A percentile compares a stretch with the other conserved stretches of the same genome.
These are phyloP conservation scores for Plasmodium knowlesi DNA, from an alignment of 169 alveolate species.

Conservation along the genomic window DNA sequence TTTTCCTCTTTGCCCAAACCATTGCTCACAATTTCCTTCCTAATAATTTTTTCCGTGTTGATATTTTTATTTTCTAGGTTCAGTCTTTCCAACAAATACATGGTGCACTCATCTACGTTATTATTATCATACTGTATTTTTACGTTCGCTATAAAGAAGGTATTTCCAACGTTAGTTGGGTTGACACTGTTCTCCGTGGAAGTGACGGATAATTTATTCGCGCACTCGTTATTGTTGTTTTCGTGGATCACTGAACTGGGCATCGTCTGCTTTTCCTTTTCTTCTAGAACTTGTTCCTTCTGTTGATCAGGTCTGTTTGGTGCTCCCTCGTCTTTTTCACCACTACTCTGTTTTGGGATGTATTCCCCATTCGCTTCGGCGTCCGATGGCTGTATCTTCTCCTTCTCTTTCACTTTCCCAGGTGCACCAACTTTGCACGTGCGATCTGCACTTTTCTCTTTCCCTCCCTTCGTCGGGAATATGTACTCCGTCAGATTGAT, in stretches of 20 bases:
- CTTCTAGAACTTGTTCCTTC: not conserved
- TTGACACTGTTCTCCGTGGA: not conserved
- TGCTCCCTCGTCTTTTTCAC: not conserved
- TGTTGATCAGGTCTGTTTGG: not conserved
- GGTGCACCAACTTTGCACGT: not conserved
- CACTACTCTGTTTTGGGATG: not conserved
- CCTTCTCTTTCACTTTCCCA: not conserved
- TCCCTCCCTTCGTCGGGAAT: not conserved
- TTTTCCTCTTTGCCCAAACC: not conserved
- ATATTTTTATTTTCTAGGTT: slow-evolving; percentile 44
- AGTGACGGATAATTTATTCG: not conserved
- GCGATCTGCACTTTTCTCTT: not conserved
- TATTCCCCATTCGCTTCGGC: not conserved
- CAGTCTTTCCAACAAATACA: slow-evolving; percentile 57
- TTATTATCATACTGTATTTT: slow-evolving; percentile 44
- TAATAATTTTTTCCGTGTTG: slow-evolving; percentile 18
- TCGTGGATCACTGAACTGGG: not conserved
- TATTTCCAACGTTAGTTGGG: not conserved
- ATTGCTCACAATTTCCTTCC: slow-evolving; percentile 23
- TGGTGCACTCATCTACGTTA: slow-evolving; percentile 43
- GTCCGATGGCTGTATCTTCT: not conserved
- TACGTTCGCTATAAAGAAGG: slow-evolving; percentile 12
- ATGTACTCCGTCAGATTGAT: slow-evolving; percentile 30
- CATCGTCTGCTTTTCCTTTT: not conserved
- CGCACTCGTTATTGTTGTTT: not conserved